Percentiles rank a stretch among this genome's conserved stretches.
These are phyloP conservation scores for Cercospora brassicicola DNA, from an alignment of 2,329 filamentous ascomycete species.

Conservation along the genomic window DNA sequence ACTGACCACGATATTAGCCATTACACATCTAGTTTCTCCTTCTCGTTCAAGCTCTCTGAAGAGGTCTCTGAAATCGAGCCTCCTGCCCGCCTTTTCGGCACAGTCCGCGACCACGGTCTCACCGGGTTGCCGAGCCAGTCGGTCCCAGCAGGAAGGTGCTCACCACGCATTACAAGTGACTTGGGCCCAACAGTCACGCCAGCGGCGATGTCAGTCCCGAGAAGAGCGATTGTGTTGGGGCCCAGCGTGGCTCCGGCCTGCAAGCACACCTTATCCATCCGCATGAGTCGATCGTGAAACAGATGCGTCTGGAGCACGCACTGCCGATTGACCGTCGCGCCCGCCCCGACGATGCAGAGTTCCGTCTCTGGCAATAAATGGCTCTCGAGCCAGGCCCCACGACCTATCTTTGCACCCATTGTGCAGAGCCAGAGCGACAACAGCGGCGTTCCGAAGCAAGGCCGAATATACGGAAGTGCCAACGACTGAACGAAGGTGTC, in stretches of 20 bases:
- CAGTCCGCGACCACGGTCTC: not conserved
- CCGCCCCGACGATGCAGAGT: not conserved
- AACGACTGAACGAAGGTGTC: conserved; percentile 15
- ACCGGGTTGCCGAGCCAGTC: conserved; percentile 8
- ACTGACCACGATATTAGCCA: not conserved
- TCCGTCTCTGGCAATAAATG: conserved; percentile 6
- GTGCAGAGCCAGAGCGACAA: conserved; percentile 7
- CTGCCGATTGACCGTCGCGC: conserved; percentile 3
- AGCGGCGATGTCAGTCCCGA: not conserved
- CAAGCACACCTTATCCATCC: conserved; percentile 6
- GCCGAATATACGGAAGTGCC: conserved; percentile 6
- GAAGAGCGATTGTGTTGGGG: not conserved
- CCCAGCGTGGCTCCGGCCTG: conserved; percentile 1
- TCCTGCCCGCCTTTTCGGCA: not conserved
- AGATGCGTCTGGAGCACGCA: conserved; percentile 7
- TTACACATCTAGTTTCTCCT: not conserved
- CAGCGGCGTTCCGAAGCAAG: conserved; percentile 9
- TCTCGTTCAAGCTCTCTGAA: not conserved
- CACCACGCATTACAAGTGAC: conserved; percentile 9
- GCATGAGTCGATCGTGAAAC: conserved; percentile 7
- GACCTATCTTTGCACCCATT: conserved; percentile 2
- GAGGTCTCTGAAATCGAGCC: not conserved
- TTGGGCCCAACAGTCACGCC: conserved; percentile 7
- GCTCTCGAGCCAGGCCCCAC: conserved; percentile 8
- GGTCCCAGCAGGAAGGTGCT: conserved; percentile 6